Evolutionary conservation across 192 early-diverging fungal genomes (phyloP), one percentile per base, ranked within the genome.

Genomic region (Coemansia sp.): DNA sequence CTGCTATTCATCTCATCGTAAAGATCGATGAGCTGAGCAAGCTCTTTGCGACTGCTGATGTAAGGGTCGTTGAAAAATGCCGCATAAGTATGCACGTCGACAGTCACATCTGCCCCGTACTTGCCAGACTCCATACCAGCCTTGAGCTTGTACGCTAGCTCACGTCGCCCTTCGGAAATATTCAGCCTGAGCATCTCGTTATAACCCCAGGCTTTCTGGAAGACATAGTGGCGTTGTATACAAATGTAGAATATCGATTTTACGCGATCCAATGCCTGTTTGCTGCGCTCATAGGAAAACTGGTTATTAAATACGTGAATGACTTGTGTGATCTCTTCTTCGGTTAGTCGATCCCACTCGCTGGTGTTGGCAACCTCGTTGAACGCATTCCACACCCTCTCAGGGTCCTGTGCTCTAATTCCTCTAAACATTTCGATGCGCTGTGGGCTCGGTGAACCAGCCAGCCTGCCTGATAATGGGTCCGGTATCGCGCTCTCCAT

Each of bases 131-230:
- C 74, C 42, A 81, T 72, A 9, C 66, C 43, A 5, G 48, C 40
- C 23, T 81, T 81, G n/a, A 81, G 66, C 42, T 19, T 29, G 35
- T 64, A 67, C 6, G 74, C 74, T 49, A 46, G 14, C 3, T 62
- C 67, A 53, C 64, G 70, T 0, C 43, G 56, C 10, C 70, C 67
- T 15, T 61, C 49, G 32, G 62, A 57, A 11, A 81, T 38, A 40
- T 73, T 49, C 10, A 70, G 36, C n/a, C 79, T 67, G 42, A 81
- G 76, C 10, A 63, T 33, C 65, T 81, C 79, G 67, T 76, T 81
- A 23, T 67, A 63, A 8, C 60, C 48, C 62, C 70, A 70, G 5
- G 65, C 40, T 0, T 67, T 61, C 2, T 14, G 55, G 14, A 76
- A 46, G 15, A 9, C 41, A 34, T 73, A 13, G 3, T 58, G 61